Evolutionary conservation across 2,329 filamentous ascomycete species (phyloP).

Genomic region (Sporothrix phasma): DNA sequence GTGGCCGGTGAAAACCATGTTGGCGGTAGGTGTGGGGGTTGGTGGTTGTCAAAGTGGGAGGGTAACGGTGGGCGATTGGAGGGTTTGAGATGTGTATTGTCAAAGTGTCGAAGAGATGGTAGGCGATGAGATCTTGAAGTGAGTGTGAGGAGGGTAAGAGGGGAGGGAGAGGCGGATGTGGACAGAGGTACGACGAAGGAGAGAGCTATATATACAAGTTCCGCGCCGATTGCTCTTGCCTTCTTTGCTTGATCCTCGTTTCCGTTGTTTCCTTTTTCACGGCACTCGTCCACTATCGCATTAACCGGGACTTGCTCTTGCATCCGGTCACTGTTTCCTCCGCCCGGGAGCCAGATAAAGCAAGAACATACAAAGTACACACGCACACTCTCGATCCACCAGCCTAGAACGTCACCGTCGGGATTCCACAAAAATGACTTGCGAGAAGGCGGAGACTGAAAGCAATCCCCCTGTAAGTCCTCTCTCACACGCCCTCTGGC

Average conservation of each 20-base stretch:
- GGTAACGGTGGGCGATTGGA: neutral
- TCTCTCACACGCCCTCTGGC: neutral
- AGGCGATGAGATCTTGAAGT: neutral
- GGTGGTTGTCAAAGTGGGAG: neutral
- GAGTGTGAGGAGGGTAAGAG: neutral
- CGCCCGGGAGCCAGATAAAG: neutral
- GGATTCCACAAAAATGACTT: neutral
- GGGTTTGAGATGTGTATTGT: neutral
- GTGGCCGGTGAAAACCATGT: slow-evolving; percentile 38
- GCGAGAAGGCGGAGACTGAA: neutral
- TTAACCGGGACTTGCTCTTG: neutral
- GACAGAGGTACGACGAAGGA: neutral
- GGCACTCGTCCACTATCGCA: neutral
- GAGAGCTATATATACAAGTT: slow-evolving; percentile 5
- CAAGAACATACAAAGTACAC: neutral
- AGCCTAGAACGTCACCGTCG: too few relatives aligned
- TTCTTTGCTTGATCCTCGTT: neutral
- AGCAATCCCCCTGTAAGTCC: neutral
- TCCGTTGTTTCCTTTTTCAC: neutral
- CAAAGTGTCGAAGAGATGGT: too few relatives aligned
- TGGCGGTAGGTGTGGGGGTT: slow-evolving; percentile 3
- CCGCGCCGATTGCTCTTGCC: neutral
- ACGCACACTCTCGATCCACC: neutral
- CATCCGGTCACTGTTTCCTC: neutral
- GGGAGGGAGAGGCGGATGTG: neutral